phyloP scores from a whole-genome alignment of 2,329 filamentous ascomycete genomes.

The Botrytis sinoallii region DNA sequence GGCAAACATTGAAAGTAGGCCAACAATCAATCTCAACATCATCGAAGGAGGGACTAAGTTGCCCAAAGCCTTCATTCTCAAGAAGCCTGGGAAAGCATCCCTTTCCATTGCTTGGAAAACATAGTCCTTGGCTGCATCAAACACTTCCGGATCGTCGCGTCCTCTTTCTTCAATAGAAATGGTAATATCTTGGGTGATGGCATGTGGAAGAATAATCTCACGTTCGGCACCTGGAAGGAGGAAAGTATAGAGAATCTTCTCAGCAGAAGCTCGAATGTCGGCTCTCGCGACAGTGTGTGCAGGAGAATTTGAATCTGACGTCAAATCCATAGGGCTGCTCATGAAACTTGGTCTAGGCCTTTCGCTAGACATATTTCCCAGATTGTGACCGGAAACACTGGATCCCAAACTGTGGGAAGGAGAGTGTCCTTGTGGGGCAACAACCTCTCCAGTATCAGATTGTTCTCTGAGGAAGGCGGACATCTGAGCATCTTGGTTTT shows the following conservation, averaged over 20 bases:
- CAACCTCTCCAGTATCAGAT: constrained; percentile 46
- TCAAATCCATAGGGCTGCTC: constrained; percentile 59
- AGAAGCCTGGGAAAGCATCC: constrained; percentile 96
- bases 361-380: constrained; percentile 49
- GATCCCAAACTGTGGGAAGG: constrained; percentile 46
- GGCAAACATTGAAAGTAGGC: constrained; percentile 81
- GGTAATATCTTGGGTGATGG: constrained; percentile 82
- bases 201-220: constrained; percentile 88
- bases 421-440: constrained; percentile 48
- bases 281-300: constrained; percentile 80
- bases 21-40: constrained; percentile 79
- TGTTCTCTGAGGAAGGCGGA: constrained; percentile 82
- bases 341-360: constrained; percentile 53
- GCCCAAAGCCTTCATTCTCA: constrained; percentile 90
- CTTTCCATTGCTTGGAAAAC: constrained; percentile 99
- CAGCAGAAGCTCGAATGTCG: constrained; percentile 88
- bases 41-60: constrained; percentile 92
- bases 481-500: constrained; percentile 81
- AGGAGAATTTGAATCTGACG: constrained; percentile 77
- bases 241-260: constrained; percentile 99
- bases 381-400: constrained; percentile 31
- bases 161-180: constrained; percentile 85
- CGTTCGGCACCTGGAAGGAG: constrained; percentile 91
- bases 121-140: constrained; percentile 97
- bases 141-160: constrained; percentile 93